phyloP scores from a whole-genome alignment of 2,329 filamentous ascomycete genomes.

The Cladophialophora bantiana region DNA sequence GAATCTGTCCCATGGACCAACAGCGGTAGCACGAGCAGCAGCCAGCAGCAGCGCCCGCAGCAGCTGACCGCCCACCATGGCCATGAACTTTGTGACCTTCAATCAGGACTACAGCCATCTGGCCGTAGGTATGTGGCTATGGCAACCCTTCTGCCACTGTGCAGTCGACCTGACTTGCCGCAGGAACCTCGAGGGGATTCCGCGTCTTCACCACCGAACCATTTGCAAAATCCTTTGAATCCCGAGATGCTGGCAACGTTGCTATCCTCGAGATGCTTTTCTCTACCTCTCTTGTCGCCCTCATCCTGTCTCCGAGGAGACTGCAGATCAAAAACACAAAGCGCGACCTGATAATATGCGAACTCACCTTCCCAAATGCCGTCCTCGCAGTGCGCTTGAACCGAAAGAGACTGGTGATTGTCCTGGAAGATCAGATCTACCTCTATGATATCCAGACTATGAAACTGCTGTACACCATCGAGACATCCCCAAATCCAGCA shows the following conservation, averaged over 20 bases:
- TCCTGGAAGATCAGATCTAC: slow-evolving; percentile 95
- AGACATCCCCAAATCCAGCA: slow-evolving; percentile 87
- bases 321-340: slow-evolving; percentile 94
- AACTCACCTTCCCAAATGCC: slow-evolving; percentile 96
- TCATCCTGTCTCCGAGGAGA: slow-evolving; percentile 89
- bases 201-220: slow-evolving; percentile 97
- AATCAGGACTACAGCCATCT: slow-evolving; percentile 99
- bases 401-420: slow-evolving; percentile 88
- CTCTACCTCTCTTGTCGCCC: slow-evolving; percentile 92
- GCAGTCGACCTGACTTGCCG: slow-evolving; percentile 35
- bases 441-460: slow-evolving; percentile 99
- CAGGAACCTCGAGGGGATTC: slow-evolving; percentile 91
- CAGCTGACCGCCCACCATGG: slow-evolving; percentile 59
- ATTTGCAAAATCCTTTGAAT: slow-evolving; percentile 93
- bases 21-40: slow-evolving; percentile 21
- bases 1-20: slow-evolving; percentile 24
- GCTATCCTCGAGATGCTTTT: slow-evolving; percentile 98
- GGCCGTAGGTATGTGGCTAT: slow-evolving; percentile 75
- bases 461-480: slow-evolving; percentile 89
- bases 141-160: slow-evolving; percentile 7
- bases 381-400: slow-evolving; percentile 94
- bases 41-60: slow-evolving; percentile 1
- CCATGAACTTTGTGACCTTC: slow-evolving; percentile 98
- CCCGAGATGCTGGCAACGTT: slow-evolving; percentile 85
- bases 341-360: slow-evolving; percentile 88